Evolutionary conservation across 208 protist genomes (phyloP).

Genomic region (Leishmania arabica): DNA sequence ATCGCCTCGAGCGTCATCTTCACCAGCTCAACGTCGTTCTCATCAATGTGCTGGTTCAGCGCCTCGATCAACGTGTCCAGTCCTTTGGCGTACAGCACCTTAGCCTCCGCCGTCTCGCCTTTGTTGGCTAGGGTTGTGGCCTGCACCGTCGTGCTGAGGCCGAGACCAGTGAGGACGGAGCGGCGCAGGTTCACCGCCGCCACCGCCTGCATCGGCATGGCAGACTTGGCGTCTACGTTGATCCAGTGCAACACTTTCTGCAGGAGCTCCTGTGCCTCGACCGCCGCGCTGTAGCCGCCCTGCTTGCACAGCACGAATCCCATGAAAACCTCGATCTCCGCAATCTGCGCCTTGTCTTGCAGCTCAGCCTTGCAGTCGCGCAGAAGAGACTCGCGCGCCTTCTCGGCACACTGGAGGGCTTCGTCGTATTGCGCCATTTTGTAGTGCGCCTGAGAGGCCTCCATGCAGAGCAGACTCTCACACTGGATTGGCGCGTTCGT

Average conservation of each 20-base stretch:
- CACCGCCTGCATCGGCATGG: slow-evolving; percentile 88
- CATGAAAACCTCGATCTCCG: slow-evolving; percentile 79
- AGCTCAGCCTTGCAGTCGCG: slow-evolving; percentile 38
- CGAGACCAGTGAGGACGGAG: slow-evolving; percentile 77
- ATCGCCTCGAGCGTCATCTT: slow-evolving; percentile 77
- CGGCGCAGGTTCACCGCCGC: slow-evolving; percentile 84
- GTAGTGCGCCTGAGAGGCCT: slow-evolving; percentile 86
- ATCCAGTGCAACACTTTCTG: slow-evolving; percentile 81
- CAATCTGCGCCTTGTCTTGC: slow-evolving; percentile 75
- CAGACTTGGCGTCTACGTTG: slow-evolving; percentile 80
- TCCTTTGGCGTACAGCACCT: slow-evolving; percentile 71
- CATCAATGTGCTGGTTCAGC: slow-evolving; percentile 87
- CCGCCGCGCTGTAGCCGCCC: slow-evolving; percentile 25
- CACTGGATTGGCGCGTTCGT: slow-evolving; percentile 84
- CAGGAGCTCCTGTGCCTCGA: slow-evolving; percentile 65
- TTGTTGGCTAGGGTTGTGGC: slow-evolving; percentile 36
- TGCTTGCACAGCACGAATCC: slow-evolving; percentile 62
- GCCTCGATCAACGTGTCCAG: slow-evolving; percentile 87
- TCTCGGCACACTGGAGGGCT: slow-evolving; percentile 49
- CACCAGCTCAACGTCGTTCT: slow-evolving; percentile 73
- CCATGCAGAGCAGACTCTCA: slow-evolving; percentile 82
- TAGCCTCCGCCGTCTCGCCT: slow-evolving; percentile 44
- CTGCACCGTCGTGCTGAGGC: slow-evolving; percentile 43
- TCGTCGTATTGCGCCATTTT: slow-evolving; percentile 60
- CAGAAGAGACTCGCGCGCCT: slow-evolving; percentile 53